phyloP scores from a whole-genome alignment of 495 filamentous ascomycete genomes.

The Poronia punctata region DNA sequence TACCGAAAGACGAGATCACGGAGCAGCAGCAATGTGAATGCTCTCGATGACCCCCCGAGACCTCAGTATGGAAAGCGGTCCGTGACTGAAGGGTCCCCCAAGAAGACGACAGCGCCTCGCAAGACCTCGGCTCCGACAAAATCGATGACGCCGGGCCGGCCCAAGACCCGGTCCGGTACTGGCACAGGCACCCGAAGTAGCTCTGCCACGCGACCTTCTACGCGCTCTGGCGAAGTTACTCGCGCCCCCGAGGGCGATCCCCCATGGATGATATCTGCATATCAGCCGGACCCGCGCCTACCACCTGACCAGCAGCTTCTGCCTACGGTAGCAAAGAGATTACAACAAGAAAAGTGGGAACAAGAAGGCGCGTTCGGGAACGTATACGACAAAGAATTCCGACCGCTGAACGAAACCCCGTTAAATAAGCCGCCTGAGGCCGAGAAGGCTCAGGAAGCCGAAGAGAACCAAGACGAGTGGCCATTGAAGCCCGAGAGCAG shows the following conservation, averaged over 20 bases:
- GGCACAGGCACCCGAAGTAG: slow-evolving; percentile 47
- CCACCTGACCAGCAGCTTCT: slow-evolving; percentile 94
- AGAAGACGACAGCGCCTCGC: slow-evolving; percentile 30
- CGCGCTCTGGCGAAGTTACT: slow-evolving; percentile 44
- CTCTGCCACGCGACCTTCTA: slow-evolving; percentile 48
- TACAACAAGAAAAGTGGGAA: slow-evolving; percentile 94
- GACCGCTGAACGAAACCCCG: slow-evolving; percentile 58
- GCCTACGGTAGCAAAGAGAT: slow-evolving; percentile 82
- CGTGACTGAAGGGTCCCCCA: slow-evolving; percentile 40
- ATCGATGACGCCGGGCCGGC: slow-evolving; percentile 43
- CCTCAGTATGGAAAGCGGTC: slow-evolving; percentile 37
- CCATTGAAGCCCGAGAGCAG: slow-evolving; percentile 38
- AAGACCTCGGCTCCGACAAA: slow-evolving; percentile 39
- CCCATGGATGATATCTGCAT: slow-evolving; percentile 91
- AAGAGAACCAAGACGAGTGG: slow-evolving; percentile 36
- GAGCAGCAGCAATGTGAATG: slow-evolving; percentile 61
- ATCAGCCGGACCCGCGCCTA: slow-evolving; percentile 89
- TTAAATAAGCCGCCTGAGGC: slow-evolving; percentile 42
- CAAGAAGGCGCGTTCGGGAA: slow-evolving; percentile 76
- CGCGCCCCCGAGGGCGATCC: slow-evolving; percentile 77
- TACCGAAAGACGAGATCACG: slow-evolving; percentile 59
- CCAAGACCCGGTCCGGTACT: slow-evolving; percentile 54
- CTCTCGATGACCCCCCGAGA: slow-evolving; percentile 43
- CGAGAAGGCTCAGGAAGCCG: slow-evolving; percentile 29
- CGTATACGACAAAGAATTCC: slow-evolving; percentile 77